Conservation (phyloP, 768 basidiomycete species). For the Sutorius australiensis region DNA sequence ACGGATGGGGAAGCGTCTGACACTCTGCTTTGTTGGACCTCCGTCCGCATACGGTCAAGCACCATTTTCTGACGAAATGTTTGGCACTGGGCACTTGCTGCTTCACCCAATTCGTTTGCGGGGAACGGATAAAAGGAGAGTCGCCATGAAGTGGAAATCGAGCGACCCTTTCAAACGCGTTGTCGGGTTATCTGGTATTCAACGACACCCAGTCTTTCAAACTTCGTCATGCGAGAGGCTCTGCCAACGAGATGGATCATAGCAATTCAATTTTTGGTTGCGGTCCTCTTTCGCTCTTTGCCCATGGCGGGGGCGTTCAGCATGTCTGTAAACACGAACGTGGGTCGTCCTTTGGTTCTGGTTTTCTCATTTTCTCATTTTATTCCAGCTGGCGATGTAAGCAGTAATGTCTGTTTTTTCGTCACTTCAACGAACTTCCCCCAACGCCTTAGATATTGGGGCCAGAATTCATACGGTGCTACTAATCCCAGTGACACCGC, state of each 20-base stretch:
- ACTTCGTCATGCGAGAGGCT: not conserved
- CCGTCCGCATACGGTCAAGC: too few relatives aligned
- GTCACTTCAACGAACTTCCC: not conserved
- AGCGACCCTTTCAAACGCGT: not conserved
- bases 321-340: constrained; percentile 19
- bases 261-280: not conserved
- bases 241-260: not conserved
- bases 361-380: not conserved
- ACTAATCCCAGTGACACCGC: constrained; percentile 27
- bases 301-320: constrained; percentile 12
- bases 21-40: not conserved
- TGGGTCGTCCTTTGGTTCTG: constrained; percentile 2
- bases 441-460: constrained; percentile 30
- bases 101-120: not conserved
- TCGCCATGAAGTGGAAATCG: too few relatives aligned
- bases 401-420: not conserved
- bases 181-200: not conserved
- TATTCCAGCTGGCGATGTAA: constrained; percentile 20
- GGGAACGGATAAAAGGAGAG: constrained; percentile 8
- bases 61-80: not conserved
- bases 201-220: not conserved
- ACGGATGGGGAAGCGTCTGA: constrained; percentile 8
- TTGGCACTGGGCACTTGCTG: not conserved
- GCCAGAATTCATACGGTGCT: constrained; percentile 38
- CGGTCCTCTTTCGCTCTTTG: not conserved